Evolutionary conservation across 305 asterid species (phyloP), one percentile per base, ranked within the genome.

Genomic region (Plantago lanceolata): DNA sequence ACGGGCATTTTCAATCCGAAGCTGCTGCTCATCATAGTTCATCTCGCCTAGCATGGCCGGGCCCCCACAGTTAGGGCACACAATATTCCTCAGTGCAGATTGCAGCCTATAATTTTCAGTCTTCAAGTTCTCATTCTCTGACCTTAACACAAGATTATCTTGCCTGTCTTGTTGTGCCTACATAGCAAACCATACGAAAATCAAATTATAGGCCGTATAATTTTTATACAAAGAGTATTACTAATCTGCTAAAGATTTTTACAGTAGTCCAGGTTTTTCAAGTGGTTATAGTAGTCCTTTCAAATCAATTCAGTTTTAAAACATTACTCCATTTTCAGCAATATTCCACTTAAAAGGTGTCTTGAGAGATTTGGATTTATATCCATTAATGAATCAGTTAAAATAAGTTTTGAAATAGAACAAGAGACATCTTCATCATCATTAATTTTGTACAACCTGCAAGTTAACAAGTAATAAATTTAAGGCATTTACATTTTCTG

Each of bases 131-230:
- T 92, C 98, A 71, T 92, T 92, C 70, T 89, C 97, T 11, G 96
- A 82, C 74, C 98, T 74, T 2, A 92, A 85, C 5, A 82, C 71
- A 4, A 61, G 90, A 64, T 92, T 92, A 64, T 84, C 95, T 14
- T 85, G 75, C 66, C 97, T 68, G 71, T 92, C 97, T 73, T 92
- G 98, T 69, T 92, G 98, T 14, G 97, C 98, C 98, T 90, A 29
- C n/a, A 19, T 14, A 12, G 14, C 13, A 9, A 49, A 49, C 12
- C n/a, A 16, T 3, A 48, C 2, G 7, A 2, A 16, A 48, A 35
- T 28, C 16, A 55, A 26, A 21, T 26, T 24, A 15, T 13, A 13
- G 9, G 11, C 19, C n/a, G 19, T 19, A 17, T 57, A 31, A 19
- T 59, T 59, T 14, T 24, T 6, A 17, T 19, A 11, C 37, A 24